These are phyloP conservation scores for Plasmopara muralis DNA, from an alignment of 352 stramenopile species.

Conservation along the genomic window DNA sequence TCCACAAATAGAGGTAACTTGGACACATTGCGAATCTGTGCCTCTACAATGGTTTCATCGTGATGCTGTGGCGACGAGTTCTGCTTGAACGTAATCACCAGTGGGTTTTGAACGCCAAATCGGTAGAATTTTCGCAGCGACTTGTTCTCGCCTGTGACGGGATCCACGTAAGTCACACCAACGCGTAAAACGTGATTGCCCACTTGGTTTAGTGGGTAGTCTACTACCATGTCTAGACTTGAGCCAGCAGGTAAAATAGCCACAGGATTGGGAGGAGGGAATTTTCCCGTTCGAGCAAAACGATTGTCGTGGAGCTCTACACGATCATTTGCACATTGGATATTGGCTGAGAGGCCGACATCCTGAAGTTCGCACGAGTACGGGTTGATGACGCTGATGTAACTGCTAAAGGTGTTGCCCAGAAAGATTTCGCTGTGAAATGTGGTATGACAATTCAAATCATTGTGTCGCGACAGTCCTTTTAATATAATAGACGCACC, in stretches of 20 bases:
- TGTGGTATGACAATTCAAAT: constrained; percentile 10
- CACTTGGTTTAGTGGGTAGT: constrained; percentile 85
- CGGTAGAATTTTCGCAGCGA: constrained; percentile 90
- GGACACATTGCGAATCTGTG: constrained; percentile 77
- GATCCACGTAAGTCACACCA: constrained; percentile 69
- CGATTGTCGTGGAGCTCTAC: constrained; percentile 77
- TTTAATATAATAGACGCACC: constrained; percentile 24
- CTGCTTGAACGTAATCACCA: constrained; percentile 85
- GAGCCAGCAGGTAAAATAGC: constrained; percentile 53
- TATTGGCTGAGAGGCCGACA: constrained; percentile 74
- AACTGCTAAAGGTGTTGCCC: constrained; percentile 90
- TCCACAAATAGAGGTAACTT: constrained; percentile 77
- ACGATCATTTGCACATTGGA: constrained; percentile 80
- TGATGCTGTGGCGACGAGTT: constrained; percentile 17
- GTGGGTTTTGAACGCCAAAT: constrained; percentile 85
- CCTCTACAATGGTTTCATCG: constrained; percentile 60
- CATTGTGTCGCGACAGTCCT: neutral
- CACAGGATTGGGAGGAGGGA: constrained; percentile 70
- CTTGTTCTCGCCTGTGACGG: constrained; percentile 69
- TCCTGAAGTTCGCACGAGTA: constrained; percentile 74
- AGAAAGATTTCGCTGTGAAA: constrained; percentile 83
- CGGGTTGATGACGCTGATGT: constrained; percentile 90
- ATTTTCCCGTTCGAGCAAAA: constrained; percentile 54
- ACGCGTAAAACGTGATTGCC: constrained; percentile 83
- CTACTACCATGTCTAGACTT: constrained; percentile 89